A percentile compares a stretch with the other conserved stretches of the same genome.
Evolutionary conservation across 495 filamentous ascomycete species (phyloP).

Genomic region (Pseudoneurospora amorphoporcata): DNA sequence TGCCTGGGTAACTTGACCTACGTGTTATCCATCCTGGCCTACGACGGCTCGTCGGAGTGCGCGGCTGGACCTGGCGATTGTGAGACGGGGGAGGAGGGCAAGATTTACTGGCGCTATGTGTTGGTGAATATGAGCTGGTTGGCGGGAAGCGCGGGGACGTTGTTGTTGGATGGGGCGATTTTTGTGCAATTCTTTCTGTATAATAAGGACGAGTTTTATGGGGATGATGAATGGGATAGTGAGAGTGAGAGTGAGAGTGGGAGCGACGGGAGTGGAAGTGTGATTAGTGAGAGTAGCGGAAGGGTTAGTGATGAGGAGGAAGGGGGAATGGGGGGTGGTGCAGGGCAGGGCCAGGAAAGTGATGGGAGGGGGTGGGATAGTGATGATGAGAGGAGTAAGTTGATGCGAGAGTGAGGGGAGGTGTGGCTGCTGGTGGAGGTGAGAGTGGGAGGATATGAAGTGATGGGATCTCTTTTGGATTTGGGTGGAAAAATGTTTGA

Average conservation of each 20-base stretch:
- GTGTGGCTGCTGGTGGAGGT: neutral
- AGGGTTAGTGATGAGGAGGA: slow-evolving; percentile 23
- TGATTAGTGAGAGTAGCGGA: slow-evolving; percentile 4
- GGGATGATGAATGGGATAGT: slow-evolving; percentile 2
- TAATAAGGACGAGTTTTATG: slow-evolving; percentile 18
- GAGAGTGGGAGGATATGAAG: neutral
- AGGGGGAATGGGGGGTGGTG: slow-evolving; percentile 21
- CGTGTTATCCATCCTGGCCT: slow-evolving; percentile 83
- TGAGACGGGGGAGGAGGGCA: slow-evolving; percentile 41
- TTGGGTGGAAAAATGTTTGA: neutral
- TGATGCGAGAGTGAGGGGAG: neutral
- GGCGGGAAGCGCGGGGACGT: slow-evolving; percentile 76
- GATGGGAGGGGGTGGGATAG: slow-evolving; percentile 7
- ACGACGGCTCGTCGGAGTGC: slow-evolving; percentile 49
- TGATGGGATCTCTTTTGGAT: neutral
- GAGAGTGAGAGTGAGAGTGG: slow-evolving; percentile 10
- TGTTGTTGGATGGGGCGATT: slow-evolving; percentile 72
- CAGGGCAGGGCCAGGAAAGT: neutral
- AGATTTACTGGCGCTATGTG: slow-evolving; percentile 67
- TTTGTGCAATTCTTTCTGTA: slow-evolving; percentile 93
- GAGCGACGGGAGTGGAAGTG: neutral
- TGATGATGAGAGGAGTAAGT: neutral
- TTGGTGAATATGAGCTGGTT: slow-evolving; percentile 84
- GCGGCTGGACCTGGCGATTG: slow-evolving; percentile 31
- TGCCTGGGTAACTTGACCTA: slow-evolving; percentile 92